These are phyloP conservation scores for Aspergillus nidulans DNA, from an alignment of 495 filamentous ascomycete genomes.

Conservation along the genomic window DNA sequence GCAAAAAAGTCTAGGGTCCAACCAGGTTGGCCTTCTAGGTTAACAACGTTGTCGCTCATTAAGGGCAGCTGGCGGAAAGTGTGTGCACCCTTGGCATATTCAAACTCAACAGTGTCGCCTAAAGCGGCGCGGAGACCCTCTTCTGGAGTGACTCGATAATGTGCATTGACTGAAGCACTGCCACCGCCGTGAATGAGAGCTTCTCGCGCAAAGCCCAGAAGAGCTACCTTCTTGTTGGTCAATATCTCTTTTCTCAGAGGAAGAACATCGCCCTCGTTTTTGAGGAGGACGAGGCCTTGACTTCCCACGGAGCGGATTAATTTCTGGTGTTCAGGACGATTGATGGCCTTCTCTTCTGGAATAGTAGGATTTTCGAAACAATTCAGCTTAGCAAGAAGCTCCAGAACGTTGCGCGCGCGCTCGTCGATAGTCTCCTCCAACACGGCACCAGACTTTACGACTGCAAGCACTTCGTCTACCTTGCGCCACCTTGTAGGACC, in stretches of 20 bases:
- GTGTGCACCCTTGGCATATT: slow-evolving; percentile 10
- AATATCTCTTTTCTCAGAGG: background rate
- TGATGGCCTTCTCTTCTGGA: background rate
- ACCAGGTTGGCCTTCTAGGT: background rate
- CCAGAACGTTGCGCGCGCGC: background rate
- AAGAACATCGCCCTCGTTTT: background rate
- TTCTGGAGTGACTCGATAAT: slow-evolving; percentile 1
- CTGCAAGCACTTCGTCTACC: background rate
- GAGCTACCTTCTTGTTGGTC: background rate
- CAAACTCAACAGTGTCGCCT: slow-evolving; percentile 8
- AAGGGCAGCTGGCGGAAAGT: slow-evolving; percentile 3
- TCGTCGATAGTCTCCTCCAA: slow-evolving; percentile 5
- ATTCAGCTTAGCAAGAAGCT: background rate
- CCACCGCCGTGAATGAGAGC: slow-evolving; percentile 8
- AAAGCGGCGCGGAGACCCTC: slow-evolving; percentile 5
- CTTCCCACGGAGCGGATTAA: slow-evolving; percentile 4
- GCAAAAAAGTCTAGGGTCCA: slow-evolving; percentile 7
- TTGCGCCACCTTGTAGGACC: slow-evolving; percentile 44
- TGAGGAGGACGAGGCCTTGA: slow-evolving; percentile 4
- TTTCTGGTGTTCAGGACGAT: background rate
- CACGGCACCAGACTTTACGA: background rate
- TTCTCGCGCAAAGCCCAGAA: slow-evolving; percentile 1
- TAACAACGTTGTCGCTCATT: slow-evolving; percentile 1
- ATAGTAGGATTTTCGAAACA: slow-evolving; percentile 3
- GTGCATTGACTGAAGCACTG: slow-evolving; percentile 4